A percentile compares a stretch with the other conserved stretches of the same genome.
phyloP scores from a whole-genome alignment of 805 yeast genomes.

The Isabelozyma pseudorhagii region DNA sequence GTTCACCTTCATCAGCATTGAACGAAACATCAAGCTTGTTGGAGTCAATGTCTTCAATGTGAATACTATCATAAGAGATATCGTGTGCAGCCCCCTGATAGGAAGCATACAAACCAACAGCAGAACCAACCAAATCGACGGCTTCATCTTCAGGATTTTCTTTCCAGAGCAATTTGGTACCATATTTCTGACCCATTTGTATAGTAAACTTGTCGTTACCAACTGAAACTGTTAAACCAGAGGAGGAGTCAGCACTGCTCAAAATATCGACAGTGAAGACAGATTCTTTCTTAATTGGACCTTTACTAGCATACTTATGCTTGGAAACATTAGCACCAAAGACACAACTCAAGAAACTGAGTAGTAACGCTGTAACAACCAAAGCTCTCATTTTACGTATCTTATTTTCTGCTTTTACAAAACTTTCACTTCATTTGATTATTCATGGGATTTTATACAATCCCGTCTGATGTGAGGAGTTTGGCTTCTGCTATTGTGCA shows the following conservation, averaged over 20 bases:
- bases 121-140: slow-evolving; percentile 5
- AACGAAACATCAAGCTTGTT: slow-evolving; percentile 4
- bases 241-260: neutral
- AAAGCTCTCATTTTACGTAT: neutral
- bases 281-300: neutral
- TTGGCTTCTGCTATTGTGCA: too few relatives aligned
- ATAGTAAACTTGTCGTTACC: slow-evolving; percentile 8
- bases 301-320: neutral
- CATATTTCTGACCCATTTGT: slow-evolving; percentile 4
- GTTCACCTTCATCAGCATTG: slow-evolving; percentile 5
- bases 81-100: slow-evolving; percentile 1
- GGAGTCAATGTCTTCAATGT: neutral
- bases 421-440: too few relatives aligned
- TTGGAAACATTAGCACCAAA: neutral
- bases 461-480: too few relatives aligned
- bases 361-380: neutral
- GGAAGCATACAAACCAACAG: slow-evolving; percentile 5
- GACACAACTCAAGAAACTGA: neutral
- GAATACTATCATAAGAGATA: slow-evolving; percentile 3
- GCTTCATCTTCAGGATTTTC: slow-evolving; percentile 3
- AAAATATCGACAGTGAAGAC: neutral
- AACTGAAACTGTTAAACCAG: slow-evolving; percentile 1
- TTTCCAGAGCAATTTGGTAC: slow-evolving; percentile 6
- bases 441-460: too few relatives aligned
- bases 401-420: too few relatives aligned